These are phyloP conservation scores for Neonectria magnoliae DNA, from an alignment of 2,329 filamentous ascomycete species.

Conservation along the genomic window DNA sequence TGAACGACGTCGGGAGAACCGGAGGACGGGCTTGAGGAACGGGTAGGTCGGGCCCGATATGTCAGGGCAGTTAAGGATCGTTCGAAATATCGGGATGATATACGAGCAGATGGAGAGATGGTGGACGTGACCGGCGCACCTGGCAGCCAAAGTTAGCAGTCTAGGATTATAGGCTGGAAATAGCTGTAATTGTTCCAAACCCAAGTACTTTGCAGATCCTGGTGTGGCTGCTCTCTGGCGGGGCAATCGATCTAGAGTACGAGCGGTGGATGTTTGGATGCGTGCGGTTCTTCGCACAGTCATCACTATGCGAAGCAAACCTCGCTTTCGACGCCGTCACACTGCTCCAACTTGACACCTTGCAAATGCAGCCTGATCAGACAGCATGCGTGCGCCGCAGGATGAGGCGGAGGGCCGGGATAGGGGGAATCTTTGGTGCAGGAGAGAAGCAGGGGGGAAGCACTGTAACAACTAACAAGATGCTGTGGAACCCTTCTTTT, in stretches of 20 bases:
- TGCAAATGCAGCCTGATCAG: not conserved
- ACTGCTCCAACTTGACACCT: not conserved
- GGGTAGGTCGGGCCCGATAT: not conserved
- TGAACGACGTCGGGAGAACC: not conserved
- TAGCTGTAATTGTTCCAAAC: not conserved
- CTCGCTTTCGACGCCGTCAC: not conserved
- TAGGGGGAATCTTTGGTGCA: no score
- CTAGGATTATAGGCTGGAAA: not conserved
- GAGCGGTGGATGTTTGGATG: no score
- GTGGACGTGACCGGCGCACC: not conserved
- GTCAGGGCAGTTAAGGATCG: not conserved
- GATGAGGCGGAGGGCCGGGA: not conserved
- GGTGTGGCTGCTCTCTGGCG: conserved; percentile 15
- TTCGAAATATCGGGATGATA: not conserved
- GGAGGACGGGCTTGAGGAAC: not conserved
- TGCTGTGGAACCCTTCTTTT: conserved; percentile 4
- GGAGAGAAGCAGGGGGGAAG: not conserved
- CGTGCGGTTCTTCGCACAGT: no score
- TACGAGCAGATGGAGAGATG: not conserved
- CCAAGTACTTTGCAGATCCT: conserved; percentile 4
- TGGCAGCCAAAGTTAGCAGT: not conserved
- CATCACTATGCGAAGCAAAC: no score
- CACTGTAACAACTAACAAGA: not conserved
- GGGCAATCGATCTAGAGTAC: conserved; percentile 6
- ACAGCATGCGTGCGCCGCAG: not conserved